Evolutionary conservation across 2,329 filamentous ascomycete species (phyloP).

Genomic region (Ceratocystis diversiconidia): DNA sequence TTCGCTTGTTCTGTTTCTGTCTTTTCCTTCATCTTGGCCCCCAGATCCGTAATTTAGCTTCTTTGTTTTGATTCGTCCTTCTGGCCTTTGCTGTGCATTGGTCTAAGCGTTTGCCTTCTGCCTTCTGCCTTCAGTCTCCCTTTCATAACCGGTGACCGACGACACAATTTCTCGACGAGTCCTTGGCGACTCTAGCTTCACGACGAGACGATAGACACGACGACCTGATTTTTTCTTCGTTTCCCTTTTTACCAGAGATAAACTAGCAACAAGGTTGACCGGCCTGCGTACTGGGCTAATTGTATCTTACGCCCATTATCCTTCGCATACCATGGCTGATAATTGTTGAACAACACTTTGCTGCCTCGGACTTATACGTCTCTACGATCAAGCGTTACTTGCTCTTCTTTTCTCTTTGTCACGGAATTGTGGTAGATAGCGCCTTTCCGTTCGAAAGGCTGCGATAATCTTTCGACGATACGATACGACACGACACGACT

Average conservation of each 20-base stretch:
- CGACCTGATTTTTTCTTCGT: background rate
- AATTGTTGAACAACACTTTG: slow-evolving; percentile 1
- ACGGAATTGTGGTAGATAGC: too few species aligned
- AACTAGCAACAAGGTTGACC: too few species aligned
- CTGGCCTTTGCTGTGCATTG: background rate
- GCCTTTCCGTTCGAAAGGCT: too few species aligned
- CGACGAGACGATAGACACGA: background rate
- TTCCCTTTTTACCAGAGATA: too few species aligned
- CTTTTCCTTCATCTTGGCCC: background rate
- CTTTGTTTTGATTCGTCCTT: background rate
- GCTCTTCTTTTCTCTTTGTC: background rate
- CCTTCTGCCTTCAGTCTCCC: background rate
- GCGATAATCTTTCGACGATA: background rate
- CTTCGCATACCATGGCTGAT: background rate
- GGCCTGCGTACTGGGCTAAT: background rate
- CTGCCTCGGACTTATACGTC: background rate
- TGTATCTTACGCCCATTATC: background rate
- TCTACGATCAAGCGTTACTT: background rate
- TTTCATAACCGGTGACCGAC: background rate
- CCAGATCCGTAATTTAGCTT: background rate
- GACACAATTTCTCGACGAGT: background rate
- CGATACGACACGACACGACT: background rate
- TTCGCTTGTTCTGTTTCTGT: background rate
- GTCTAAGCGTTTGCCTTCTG: background rate
- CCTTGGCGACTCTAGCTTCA: background rate